Evolutionary conservation across 1,284 basidiomycete species (phyloP).

Genomic region (Cutaneotrichosporon sp.): DNA sequence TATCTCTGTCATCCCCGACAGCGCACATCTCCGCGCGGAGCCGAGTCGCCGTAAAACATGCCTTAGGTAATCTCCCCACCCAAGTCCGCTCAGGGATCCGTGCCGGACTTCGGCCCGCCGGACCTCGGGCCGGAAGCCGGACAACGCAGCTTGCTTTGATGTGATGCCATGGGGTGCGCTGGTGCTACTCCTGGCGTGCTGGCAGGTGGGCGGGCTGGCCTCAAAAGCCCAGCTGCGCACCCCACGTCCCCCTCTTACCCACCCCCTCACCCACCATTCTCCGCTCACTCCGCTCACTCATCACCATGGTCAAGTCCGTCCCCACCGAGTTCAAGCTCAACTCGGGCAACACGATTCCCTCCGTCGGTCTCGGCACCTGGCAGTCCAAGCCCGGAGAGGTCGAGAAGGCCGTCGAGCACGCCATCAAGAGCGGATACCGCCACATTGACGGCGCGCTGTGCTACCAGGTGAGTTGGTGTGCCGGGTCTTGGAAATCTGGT

Average conservation of each 20-base stretch:
- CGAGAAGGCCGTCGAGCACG: conserved; percentile 66
- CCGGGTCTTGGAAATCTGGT: no score
- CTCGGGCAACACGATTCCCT: conserved; percentile 67
- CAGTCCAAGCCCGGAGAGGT: conserved; percentile 73
- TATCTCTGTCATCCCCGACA: not conserved
- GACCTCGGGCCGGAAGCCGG: conserved; percentile 1
- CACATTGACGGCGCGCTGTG: conserved; percentile 78
- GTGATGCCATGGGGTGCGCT: no score
- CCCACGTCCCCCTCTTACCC: not conserved
- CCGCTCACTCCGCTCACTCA: not conserved
- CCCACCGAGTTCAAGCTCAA: conserved; percentile 50
- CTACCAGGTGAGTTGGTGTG: conserved; percentile 29
- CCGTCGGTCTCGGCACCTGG: conserved; percentile 79
- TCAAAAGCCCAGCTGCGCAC: not conserved
- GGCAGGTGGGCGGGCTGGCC: not conserved
- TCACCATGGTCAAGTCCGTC: conserved; percentile 5
- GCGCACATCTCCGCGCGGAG: not conserved
- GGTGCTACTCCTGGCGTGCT: no score
- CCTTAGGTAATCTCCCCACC: not conserved
- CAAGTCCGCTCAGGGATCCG: not conserved
- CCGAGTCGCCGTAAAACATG: not conserved
- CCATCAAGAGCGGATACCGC: conserved; percentile 72
- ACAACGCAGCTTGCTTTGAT: no score
- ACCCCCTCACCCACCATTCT: not conserved
- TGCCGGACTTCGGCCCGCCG: not conserved